phyloP scores from a whole-genome alignment of 1,284 basidiomycete species.

The Ceratobasidium papillatum region DNA sequence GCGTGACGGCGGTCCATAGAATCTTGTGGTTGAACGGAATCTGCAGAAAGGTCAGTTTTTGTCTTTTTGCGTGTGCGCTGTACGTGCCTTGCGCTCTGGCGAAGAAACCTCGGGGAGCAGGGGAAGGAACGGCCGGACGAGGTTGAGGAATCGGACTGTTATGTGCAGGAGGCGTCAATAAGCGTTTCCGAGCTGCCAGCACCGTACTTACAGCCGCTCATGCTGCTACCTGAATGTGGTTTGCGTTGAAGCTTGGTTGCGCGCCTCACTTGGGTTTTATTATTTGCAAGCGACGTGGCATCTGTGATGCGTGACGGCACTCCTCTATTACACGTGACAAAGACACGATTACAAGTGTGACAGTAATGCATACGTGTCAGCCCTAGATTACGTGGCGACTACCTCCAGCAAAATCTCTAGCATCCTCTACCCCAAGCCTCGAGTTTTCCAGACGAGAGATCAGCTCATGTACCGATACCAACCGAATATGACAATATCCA shows the following conservation, averaged over 20 bases:
- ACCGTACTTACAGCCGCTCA: conserved; percentile 48
- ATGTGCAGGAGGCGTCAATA: conserved; percentile 20
- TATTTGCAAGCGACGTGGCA: conserved; percentile 42
- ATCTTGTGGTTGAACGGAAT: conserved; percentile 96
- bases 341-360: conserved; percentile 13
- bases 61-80: not conserved
- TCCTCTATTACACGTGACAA: conserved; percentile 20
- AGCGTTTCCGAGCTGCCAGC: not conserved
- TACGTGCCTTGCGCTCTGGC: conserved; percentile 87
- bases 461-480: not conserved
- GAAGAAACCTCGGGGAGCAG: conserved; percentile 95
- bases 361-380: conserved; percentile 38
- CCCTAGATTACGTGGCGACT: conserved; percentile 26
- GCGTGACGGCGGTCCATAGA: conserved; percentile 96
- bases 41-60: conserved; percentile 55
- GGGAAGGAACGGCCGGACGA: conserved; percentile 93
- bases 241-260: conserved; percentile 21
- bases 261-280: conserved; percentile 38
- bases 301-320: conserved; percentile 11
- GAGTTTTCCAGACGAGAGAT: not conserved
- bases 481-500: not conserved
- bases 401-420: conserved; percentile 15
- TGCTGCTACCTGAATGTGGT: conserved; percentile 44
- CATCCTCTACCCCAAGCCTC: not conserved
- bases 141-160: conserved; percentile 91